Percentiles rank a stretch among this genome's conserved stretches.
These are phyloP conservation scores for Russula emetica DNA, from an alignment of 768 basidiomycete genomes.

Conservation along the genomic window DNA sequence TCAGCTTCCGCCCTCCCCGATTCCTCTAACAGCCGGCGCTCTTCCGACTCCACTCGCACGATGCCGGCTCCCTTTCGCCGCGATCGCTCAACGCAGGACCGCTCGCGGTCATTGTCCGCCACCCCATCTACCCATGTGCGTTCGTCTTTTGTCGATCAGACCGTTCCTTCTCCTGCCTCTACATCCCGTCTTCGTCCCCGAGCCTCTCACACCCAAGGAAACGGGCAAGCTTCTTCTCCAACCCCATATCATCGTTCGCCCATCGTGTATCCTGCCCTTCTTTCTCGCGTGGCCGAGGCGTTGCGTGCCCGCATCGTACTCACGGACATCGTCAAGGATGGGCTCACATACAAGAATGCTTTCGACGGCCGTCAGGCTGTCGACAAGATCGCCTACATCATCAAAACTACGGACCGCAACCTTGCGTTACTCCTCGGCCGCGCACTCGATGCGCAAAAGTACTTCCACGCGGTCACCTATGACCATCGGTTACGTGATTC, in stretches of 20 bases:
- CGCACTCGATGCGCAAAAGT: conserved; percentile 95
- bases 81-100: conserved; percentile 60
- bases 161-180: conserved; percentile 31
- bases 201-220: conserved; percentile 29
- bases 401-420: conserved; percentile 97
- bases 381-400: conserved; percentile 94
- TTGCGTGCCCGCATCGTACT: conserved; percentile 80
- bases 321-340: conserved; percentile 85
- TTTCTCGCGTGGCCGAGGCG: conserved; percentile 91
- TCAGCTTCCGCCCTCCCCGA: conserved; percentile 42
- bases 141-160: conserved; percentile 38
- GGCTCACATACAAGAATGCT: conserved; percentile 90
- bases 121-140: conserved; percentile 47
- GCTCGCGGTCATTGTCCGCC: conserved; percentile 73
- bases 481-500: conserved; percentile 93
- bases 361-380: conserved; percentile 98
- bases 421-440: conserved; percentile 92
- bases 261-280: conserved; percentile 89
- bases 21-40: conserved; percentile 43
- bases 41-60: conserved; percentile 66
- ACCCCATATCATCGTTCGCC: conserved; percentile 50
- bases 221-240: conserved; percentile 33
- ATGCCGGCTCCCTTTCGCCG: conserved; percentile 55
- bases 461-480: conserved; percentile 99
- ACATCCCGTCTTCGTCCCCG: conserved; percentile 36